Evolutionary conservation across 2,329 filamentous ascomycete species (phyloP).

Genomic region (Exophiala dermatitidis): DNA sequence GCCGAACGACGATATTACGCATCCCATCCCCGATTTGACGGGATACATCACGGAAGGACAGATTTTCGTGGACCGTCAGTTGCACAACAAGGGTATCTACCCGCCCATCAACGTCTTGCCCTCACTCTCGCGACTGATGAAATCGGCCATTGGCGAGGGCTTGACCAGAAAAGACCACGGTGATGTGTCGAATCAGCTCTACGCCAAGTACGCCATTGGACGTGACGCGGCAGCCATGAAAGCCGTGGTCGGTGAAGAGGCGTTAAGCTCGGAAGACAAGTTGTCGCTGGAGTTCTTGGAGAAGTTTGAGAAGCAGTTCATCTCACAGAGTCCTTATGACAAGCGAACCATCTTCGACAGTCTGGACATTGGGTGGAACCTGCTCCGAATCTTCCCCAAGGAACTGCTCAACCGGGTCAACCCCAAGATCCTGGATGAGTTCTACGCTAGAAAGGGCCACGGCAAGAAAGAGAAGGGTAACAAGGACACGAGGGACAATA

Average conservation of each 20-base stretch:
- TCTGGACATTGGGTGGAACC: slow-evolving; percentile 89
- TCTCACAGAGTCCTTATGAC: slow-evolving; percentile 87
- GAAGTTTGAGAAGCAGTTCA: slow-evolving; percentile 95
- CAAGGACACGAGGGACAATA: slow-evolving; percentile 44
- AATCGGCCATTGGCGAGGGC: slow-evolving; percentile 96
- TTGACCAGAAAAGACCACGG: slow-evolving; percentile 95
- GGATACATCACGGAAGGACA: slow-evolving; percentile 99
- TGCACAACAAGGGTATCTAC: slow-evolving; percentile 96
- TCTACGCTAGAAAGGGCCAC: slow-evolving; percentile 51
- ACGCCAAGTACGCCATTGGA: slow-evolving; percentile 98
- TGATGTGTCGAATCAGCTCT: slow-evolving; percentile 98
- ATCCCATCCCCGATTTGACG: slow-evolving; percentile 96
- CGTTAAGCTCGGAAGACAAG: slow-evolving; percentile 91
- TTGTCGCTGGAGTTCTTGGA: slow-evolving; percentile 95
- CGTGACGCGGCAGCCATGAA: slow-evolving; percentile 97
- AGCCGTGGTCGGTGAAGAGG: slow-evolving; percentile 97
- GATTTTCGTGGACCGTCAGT: slow-evolving; percentile 90
- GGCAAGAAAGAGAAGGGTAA: slow-evolving; percentile 29
- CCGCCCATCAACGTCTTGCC: slow-evolving; percentile 98
- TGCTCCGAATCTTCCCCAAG: slow-evolving; percentile 96
- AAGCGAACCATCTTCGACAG: slow-evolving; percentile 86
- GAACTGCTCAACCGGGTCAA: slow-evolving; percentile 94
- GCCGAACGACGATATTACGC: slow-evolving; percentile 99
- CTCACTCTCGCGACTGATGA: slow-evolving; percentile 98
- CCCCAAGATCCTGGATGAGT: slow-evolving; percentile 73